A percentile compares a stretch with the other conserved stretches of the same genome.
Conservation (phyloP, 345 rosid genomes). For the Triadica sebifera region DNA sequence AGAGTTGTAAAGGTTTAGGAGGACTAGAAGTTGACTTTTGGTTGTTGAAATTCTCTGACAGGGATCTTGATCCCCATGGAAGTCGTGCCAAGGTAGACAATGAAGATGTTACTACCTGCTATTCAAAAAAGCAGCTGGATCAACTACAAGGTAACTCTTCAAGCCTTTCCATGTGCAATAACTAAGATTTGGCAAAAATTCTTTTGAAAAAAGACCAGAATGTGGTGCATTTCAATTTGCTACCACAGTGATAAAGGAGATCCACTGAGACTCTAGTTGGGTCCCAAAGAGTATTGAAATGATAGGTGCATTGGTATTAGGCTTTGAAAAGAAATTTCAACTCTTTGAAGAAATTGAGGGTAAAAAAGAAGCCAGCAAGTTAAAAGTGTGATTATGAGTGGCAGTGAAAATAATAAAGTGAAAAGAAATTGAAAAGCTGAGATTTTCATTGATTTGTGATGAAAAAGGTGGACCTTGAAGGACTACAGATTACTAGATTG, state of each 20-base stretch:
- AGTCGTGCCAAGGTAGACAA: slow-evolving; percentile 60
- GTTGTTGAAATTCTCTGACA: slow-evolving; percentile 22
- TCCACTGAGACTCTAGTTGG: not conserved
- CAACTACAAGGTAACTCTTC: slow-evolving; percentile 1
- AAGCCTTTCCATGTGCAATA: not conserved
- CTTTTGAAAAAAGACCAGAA: not conserved
- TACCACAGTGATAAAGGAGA: not conserved
- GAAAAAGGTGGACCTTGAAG: not conserved
- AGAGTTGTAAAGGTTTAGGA: slow-evolving; percentile 58
- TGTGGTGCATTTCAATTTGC: not conserved
- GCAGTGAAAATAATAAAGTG: no score
- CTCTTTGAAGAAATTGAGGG: not conserved
- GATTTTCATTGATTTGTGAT: not conserved
- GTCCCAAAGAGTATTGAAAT: not conserved
- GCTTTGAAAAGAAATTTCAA: not conserved
- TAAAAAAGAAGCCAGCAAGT: no score
- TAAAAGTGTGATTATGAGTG: no score
- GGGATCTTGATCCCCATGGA: slow-evolving; percentile 75
- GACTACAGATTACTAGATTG: not conserved
- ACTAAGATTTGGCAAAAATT: not conserved
- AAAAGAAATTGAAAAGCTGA: not conserved
- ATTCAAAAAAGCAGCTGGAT: slow-evolving; percentile 5
- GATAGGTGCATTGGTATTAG: not conserved
- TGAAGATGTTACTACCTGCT: slow-evolving; percentile 66
- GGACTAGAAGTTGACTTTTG: slow-evolving; percentile 33